phyloP scores from a whole-genome alignment of 176 grass and related monocot species.

The Avena insularis region DNA sequence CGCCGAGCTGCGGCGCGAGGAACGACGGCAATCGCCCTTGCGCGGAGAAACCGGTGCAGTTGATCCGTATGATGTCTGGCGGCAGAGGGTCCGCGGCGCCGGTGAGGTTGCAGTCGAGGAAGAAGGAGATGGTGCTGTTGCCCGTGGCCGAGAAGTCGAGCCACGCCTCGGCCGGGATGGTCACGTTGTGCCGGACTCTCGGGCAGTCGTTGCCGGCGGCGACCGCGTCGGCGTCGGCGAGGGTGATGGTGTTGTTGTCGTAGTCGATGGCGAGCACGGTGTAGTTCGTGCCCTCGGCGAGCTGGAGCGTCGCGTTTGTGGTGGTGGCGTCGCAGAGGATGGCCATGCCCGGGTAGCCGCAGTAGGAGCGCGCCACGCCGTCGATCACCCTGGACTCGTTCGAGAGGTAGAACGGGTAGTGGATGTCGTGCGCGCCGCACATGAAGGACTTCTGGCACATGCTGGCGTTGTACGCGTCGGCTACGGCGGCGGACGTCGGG shows the following conservation, averaged over 20 bases:
- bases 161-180: constrained; percentile 16
- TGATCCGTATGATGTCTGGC: not conserved
- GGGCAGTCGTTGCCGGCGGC: constrained; percentile 32
- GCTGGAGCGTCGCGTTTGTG: constrained; percentile 36
- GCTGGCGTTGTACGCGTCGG: not conserved
- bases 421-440: not conserved
- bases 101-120: constrained; percentile 19
- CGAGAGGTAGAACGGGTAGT: constrained; percentile 51
- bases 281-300: constrained; percentile 32
- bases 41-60: not conserved
- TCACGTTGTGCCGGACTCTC: constrained; percentile 27
- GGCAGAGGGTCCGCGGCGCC: not conserved
- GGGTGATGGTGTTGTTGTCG: constrained; percentile 8
- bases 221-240: constrained; percentile 28
- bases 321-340: constrained; percentile 35
- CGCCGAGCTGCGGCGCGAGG: not conserved
- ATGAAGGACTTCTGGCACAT: not conserved
- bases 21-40: not conserved
- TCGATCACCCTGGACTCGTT: not conserved
- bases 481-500: not conserved
- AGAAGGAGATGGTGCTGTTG: constrained; percentile 50
- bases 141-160: constrained; percentile 32
- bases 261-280: constrained; percentile 46
- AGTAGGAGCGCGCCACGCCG: not conserved
- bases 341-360: constrained; percentile 57